Evolutionary conservation across 352 stramenopile species (phyloP), one percentile per base, ranked within the genome.

Genomic region (Peronospora belbahrii): DNA sequence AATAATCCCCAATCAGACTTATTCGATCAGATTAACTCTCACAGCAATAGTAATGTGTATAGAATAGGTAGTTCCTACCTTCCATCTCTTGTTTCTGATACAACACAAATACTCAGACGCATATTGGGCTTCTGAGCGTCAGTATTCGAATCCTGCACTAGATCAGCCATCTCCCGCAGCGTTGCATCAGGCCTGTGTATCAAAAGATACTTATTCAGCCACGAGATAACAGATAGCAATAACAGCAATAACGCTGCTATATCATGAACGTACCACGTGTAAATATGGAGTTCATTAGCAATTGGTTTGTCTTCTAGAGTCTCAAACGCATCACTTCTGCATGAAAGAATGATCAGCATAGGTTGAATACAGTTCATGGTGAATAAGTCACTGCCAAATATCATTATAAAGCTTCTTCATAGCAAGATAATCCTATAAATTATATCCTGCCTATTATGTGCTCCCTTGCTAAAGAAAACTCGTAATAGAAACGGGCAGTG

Each of bases 401-500:
- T n/a, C n/a, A n/a, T n/a, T 45, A 17, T 34, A n/a, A 6, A 18
- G 20, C 11, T 17, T 11, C 2, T 52, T 20, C 7, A 4, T 23
- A 14, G 9, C 13, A 44, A 9, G 33, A 6, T 10, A 6, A 6
- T 45, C n/a, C n/a, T n/a, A n/a, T n/a, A n/a, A n/a, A n/a, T n/a
- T n/a, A 8, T 4, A 11, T 47, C 43, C 1, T 63, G 65, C 76
- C 74, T 66, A 57, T 85, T 67, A 48, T 85, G 74, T 1, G 40
- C 56, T 6, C 66, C 74, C 8, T 33, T 51, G 47, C 59, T 77
- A 46, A 74, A 85, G 62, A 88, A 88, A 11, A 83, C 73, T 6
- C 72, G 69, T 32, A 88, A 53, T 23, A 88, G 60, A 37, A 82
- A 82, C 6, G 76, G 76, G 32, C 76, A 88, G 47, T 83, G 69